phyloP scores from a whole-genome alignment of 2,329 filamentous ascomycete genomes.

The Penicillium sp. region DNA sequence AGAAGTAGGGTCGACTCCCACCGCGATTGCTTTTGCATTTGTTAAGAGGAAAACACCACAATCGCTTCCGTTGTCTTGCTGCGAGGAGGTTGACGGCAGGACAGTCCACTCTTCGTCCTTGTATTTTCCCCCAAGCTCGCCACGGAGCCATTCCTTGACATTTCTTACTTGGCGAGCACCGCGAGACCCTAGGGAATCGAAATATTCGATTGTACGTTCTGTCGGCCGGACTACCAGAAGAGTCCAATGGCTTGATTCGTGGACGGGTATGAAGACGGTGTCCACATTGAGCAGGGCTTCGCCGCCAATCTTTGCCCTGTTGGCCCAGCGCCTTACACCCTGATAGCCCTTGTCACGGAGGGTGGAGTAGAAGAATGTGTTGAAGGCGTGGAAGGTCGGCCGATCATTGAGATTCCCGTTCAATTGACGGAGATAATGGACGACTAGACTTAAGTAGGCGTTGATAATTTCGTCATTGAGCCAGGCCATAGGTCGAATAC shows the following conservation, averaged over 20 bases:
- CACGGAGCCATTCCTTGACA: slow-evolving; percentile 42
- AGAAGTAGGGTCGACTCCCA: slow-evolving; percentile 43
- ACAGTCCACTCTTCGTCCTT: slow-evolving; percentile 45
- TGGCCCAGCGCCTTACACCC: slow-evolving; percentile 44
- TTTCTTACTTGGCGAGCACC: slow-evolving; percentile 33
- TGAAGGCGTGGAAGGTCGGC: slow-evolving; percentile 45
- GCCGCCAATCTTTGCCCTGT: slow-evolving; percentile 47
- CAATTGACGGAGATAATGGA: slow-evolving; percentile 37
- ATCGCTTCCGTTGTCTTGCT: slow-evolving; percentile 47
- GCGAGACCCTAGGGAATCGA: slow-evolving; percentile 43
- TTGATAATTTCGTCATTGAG: slow-evolving; percentile 49
- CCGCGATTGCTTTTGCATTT: slow-evolving; percentile 47
- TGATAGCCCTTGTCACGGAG: slow-evolving; percentile 41
- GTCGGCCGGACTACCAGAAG: slow-evolving; percentile 45
- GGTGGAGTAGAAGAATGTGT: slow-evolving; percentile 45
- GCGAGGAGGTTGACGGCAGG: slow-evolving; percentile 40
- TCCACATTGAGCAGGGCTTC: slow-evolving; percentile 44
- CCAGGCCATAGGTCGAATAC: slow-evolving; percentile 38
- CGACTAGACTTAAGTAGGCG: slow-evolving; percentile 42
- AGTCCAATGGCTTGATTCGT: slow-evolving; percentile 48
- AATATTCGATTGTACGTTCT: slow-evolving; percentile 46
- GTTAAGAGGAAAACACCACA: slow-evolving; percentile 51
- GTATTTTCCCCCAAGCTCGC: slow-evolving; percentile 41
- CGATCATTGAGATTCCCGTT: slow-evolving; percentile 34
- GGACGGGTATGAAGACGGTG: slow-evolving; percentile 48